A percentile compares a stretch with the other conserved stretches of the same genome.
phyloP scores from a whole-genome alignment of 805 yeast genomes.

The Hermanozyma aechmeae region DNA sequence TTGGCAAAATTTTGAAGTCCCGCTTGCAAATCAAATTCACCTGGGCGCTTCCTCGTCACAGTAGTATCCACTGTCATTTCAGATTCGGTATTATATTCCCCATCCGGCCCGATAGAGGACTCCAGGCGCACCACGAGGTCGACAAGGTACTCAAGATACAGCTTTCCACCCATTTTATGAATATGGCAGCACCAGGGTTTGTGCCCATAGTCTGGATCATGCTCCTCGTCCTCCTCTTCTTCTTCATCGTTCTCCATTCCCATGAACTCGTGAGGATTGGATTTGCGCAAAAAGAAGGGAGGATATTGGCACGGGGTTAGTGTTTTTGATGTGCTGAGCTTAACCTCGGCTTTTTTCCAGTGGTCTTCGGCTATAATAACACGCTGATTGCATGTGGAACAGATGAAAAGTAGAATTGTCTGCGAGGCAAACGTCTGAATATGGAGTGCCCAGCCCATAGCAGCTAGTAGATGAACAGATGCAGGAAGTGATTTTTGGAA shows the following conservation, averaged over 20 bases:
- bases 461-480: conserved; percentile 27
- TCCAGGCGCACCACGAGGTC: conserved; percentile 14
- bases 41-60: conserved; percentile 9
- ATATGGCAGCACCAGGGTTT: conserved; percentile 27
- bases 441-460: conserved; percentile 28
- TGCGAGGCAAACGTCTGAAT: conserved; percentile 19
- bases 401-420: conserved; percentile 21
- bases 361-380: conserved; percentile 13
- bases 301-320: conserved; percentile 24
- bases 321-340: conserved; percentile 13
- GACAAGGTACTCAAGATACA: conserved; percentile 14
- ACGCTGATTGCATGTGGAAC: conserved; percentile 28
- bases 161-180: conserved; percentile 6
- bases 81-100: conserved; percentile 11
- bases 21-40: conserved; percentile 20
- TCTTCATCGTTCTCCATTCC: conserved; percentile 4
- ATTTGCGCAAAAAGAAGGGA: conserved; percentile 4
- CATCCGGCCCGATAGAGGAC: conserved; percentile 15
- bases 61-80: conserved; percentile 9
- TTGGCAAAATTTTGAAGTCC: conserved; percentile 24
- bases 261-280: neutral
- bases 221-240: conserved; percentile 8
- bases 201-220: conserved; percentile 14
- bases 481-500: conserved; percentile 16
- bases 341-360: conserved; percentile 1